Base-by-base conservation (phyloP, 371 early-diverging fungal genomes). In the Apophysomyces ossiformis region DNA sequence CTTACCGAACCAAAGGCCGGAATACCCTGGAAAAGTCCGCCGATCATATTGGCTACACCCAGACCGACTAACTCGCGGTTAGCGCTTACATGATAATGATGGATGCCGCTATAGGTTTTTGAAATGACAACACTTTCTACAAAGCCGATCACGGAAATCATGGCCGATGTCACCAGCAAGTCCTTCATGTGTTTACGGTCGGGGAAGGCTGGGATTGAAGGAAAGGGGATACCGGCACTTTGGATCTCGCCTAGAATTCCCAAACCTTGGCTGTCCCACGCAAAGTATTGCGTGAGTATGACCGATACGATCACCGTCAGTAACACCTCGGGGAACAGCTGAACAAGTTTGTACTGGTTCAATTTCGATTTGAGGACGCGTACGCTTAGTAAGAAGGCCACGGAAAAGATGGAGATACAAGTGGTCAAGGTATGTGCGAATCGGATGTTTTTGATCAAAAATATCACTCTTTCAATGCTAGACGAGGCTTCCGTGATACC, bases 1-100 rank as follows among this genome's bases (percentile, higher is more conserved):
- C 76, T 67, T 77, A 85, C 81, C 7, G 95, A 94, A 12, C 96
- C 97, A 82, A 93, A 97, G 7, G 94, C 94, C 0, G 96, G 95
- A 66, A 89, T 95, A 13, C 90, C 87, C 47, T 93, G 91, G 70
- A 96, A 95, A 3, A 92, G 76, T 8, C 92, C 89, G 32, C 94
- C 90, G 37, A 90, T 72, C 36, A 94, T 78, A 67, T 96, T 98
- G 61, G 93, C 85, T 5, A 89, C 76, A 21, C 97, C 97, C 57
- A 97, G 70, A 96, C 98, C 16, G 96, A 95, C 54, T 59, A 97
- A 83, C 78, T 98, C 98, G 37, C 96, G 92, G 74, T 97, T 97
- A 9, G 95, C 91, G 11, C 93, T 92, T 21, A 96, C 92, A 2
- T 90, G 77, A 69, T 97, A 96, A 73, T 94, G 90, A 79, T 96